Conservation (phyloP, 1,284 basidiomycete species). For the Austroboletus rostrupii region DNA sequence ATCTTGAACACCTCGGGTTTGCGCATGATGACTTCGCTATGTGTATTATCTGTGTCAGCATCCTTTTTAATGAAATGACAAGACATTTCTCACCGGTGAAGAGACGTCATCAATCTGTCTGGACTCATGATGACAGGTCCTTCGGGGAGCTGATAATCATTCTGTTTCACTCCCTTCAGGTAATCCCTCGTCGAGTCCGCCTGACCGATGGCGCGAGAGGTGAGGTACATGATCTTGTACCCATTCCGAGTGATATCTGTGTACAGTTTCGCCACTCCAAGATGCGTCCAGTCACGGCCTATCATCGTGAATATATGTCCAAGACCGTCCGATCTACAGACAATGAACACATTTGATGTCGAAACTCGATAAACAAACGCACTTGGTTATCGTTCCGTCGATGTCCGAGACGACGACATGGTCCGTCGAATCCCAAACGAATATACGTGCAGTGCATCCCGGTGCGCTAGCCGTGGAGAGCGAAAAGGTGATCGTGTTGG, state of each 20-base stretch:
- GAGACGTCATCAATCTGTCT: conserved; percentile 89
- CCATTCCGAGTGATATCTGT: conserved; percentile 96
- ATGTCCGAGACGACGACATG: conserved; percentile 95
- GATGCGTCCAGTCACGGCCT: conserved; percentile 99
- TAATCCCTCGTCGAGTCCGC: conserved; percentile 97
- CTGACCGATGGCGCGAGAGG: conserved; percentile 96
- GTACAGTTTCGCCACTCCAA: conserved; percentile 97
- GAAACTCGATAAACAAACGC: conserved; percentile 20
- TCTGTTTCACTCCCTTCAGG: conserved; percentile 91
- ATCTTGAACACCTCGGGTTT: conserved; percentile 99
- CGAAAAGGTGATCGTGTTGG: conserved; percentile 93
- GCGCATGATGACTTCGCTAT: conserved; percentile 94
- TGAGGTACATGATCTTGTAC: conserved; percentile 98
- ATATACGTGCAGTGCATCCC: conserved; percentile 90
- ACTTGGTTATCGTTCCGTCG: conserved; percentile 99
- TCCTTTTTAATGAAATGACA: background rate
- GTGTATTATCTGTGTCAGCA: background rate
- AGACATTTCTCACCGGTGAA: conserved; percentile 76
- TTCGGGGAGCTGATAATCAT: conserved; percentile 92
- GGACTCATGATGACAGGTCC: conserved; percentile 99
- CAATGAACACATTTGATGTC: background rate
- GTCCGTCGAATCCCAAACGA: conserved; percentile 92
- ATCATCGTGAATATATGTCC: conserved; percentile 99
- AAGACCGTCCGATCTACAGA: conserved; percentile 84
- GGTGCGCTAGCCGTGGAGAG: conserved; percentile 86